Conservation (phyloP, 495 filamentous ascomycete species). For the Trichoderma parareesei region DNA sequence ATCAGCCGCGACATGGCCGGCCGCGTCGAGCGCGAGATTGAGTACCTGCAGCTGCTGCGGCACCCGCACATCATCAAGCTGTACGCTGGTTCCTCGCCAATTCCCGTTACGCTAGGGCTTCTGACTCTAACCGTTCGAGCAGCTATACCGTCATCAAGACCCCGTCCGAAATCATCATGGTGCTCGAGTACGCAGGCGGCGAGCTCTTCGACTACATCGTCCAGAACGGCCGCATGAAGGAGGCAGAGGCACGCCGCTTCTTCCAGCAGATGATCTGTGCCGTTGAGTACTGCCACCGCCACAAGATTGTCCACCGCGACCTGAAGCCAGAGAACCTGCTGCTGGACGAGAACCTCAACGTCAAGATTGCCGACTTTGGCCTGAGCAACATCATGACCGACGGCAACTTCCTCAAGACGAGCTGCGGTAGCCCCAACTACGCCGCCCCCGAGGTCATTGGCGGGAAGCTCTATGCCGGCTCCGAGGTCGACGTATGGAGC, state of each 20-base stretch:
- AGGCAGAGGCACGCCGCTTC: slow-evolving; percentile 86
- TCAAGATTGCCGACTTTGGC: slow-evolving; percentile 98
- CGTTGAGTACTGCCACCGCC: slow-evolving; percentile 96
- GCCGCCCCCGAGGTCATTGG: slow-evolving; percentile 96
- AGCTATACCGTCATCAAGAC: slow-evolving; percentile 97
- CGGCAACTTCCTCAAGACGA: slow-evolving; percentile 97
- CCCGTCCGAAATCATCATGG: slow-evolving; percentile 92
- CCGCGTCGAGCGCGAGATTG: slow-evolving; percentile 92
- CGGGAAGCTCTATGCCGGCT: slow-evolving; percentile 93
- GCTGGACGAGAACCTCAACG: slow-evolving; percentile 86
- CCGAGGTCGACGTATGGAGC: slow-evolving; percentile 98
- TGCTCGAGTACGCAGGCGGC: slow-evolving; percentile 91
- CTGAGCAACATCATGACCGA: slow-evolving; percentile 99
- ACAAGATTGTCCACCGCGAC: slow-evolving; percentile 98
- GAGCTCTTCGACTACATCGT: slow-evolving; percentile 98
- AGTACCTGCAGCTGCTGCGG: slow-evolving; percentile 88
- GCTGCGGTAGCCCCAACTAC: slow-evolving; percentile 96
- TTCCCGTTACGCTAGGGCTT: neutral
- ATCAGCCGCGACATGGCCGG: slow-evolving; percentile 96
- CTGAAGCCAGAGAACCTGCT: slow-evolving; percentile 96
- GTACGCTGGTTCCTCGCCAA: slow-evolving; percentile 40
- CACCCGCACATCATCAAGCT: slow-evolving; percentile 99
- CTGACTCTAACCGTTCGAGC: neutral
- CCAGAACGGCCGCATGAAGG: slow-evolving; percentile 76
- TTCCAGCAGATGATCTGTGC: slow-evolving; percentile 99